phyloP scores from a whole-genome alignment of 768 basidiomycete species.

The Serendipita sp. region DNA sequence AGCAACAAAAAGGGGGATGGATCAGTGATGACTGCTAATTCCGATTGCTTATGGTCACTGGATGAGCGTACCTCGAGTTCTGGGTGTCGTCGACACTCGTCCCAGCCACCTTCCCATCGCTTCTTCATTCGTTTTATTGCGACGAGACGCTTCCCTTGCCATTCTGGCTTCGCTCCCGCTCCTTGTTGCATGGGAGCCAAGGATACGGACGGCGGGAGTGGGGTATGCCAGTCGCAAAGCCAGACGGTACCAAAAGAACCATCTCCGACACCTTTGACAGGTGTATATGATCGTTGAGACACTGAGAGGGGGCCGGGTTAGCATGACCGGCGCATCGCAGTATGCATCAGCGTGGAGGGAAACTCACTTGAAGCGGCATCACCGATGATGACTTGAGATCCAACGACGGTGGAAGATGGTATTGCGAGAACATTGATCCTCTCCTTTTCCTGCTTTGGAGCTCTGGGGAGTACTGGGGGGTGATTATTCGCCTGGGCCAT shows the following conservation, averaged over 20 bases:
- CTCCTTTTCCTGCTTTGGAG: conserved; percentile 27
- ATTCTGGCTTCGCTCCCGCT: conserved; percentile 81
- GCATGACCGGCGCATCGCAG: conserved; percentile 9
- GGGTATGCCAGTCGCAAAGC: conserved; percentile 98
- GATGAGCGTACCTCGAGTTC: conserved; percentile 67
- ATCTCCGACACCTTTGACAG: conserved; percentile 92
- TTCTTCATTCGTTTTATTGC: conserved; percentile 98
- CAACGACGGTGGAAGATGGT: conserved; percentile 57
- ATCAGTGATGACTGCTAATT: conserved; percentile 8
- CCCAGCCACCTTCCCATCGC: conserved; percentile 96
- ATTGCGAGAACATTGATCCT: conserved; percentile 53
- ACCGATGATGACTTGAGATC: conserved; percentile 56
- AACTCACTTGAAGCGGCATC: conserved; percentile 52
- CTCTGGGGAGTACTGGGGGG: conserved; percentile 13
- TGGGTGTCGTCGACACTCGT: conserved; percentile 86
- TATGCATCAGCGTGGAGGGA: conserved; percentile 5
- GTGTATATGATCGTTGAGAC: conserved; percentile 78
- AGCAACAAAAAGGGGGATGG: background rate
- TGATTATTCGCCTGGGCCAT: conserved; percentile 11
- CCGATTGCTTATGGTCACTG: conserved; percentile 9
- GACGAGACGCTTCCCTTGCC: conserved; percentile 84
- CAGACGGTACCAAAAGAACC: conserved; percentile 98
- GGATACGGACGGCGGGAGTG: conserved; percentile 77
- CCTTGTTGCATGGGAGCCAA: conserved; percentile 93
- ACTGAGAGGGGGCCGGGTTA: conserved; percentile 25